Base-by-base conservation (phyloP, 2,329 filamentous ascomycete genomes). In the Exophiala lecanii-corni region DNA sequence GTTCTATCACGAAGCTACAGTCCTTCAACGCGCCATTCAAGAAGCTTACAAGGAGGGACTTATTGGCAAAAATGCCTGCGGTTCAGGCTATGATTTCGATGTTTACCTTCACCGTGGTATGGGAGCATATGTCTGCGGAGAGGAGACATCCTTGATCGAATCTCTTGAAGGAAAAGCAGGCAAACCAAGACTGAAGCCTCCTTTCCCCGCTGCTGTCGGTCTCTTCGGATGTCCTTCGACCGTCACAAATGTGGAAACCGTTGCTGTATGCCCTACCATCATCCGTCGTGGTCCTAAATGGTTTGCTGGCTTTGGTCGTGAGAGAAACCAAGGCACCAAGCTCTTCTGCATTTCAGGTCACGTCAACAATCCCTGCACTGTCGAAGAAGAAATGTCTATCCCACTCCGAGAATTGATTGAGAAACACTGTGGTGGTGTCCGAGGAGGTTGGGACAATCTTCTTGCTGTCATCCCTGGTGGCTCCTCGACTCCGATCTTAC, bases 331-430 rank as follows among this genome's bases (percentile, higher is more conserved):
- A 59, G 92, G 92, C 60, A 98, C 92, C 54, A 98, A 98, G 76
- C 84, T 98, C 31, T 98, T 85, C 75, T 96, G 89, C 60, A 97
- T 98, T 65, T 97, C 91, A 41, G 92, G 92, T 19, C 88, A 97
- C 67, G 92, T 98, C 73, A 98, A 98, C 78, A 94, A 97, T 74
- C 92, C 92, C 41, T 88, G 81, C 67, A 97, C 92, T 1, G 92
- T 98, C 49, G 92, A 98, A 69, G 92, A 98, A 72, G 92, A 98
- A 72, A 98, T 98, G 92, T 94, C 87, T 39, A 98, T 98, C 57
- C 85, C 92, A 32, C 80, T 98, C 48, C 84, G 86, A 33, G 92
- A 98, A 69, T 81, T 98, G 52, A 97, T 98, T 59, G 92, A 98
- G 53, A 92, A 88, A 73, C 92, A 98, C 78, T 97, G 92, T 64